Conservation (phyloP, 2,329 filamentous ascomycete species). For the Cercospora sojina region DNA sequence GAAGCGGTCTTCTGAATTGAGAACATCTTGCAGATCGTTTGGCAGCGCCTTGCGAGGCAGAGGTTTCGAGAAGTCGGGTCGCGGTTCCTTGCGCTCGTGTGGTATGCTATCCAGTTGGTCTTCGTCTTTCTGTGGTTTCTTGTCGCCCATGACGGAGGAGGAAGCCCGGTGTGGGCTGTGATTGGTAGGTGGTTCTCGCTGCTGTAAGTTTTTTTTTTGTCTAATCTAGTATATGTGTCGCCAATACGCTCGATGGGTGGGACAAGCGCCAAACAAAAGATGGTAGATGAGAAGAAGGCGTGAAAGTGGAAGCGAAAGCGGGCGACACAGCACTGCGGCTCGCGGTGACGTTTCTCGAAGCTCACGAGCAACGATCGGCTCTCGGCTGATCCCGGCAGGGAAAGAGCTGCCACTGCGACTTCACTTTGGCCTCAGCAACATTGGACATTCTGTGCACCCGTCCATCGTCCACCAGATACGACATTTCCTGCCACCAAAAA, state of each 20-base stretch:
- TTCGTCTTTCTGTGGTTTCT: constrained; percentile 13
- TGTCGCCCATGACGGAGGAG: constrained; percentile 19
- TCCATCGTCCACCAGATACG: constrained; percentile 6
- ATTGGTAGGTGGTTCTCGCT: background rate
- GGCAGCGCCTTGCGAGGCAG: constrained; percentile 54
- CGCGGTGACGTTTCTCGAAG: constrained; percentile 10
- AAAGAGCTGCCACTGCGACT: constrained; percentile 17
- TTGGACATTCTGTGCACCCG: constrained; percentile 11
- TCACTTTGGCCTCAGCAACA: constrained; percentile 19
- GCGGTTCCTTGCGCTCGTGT: constrained; percentile 44
- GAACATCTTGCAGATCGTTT: constrained; percentile 55
- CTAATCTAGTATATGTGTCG: background rate
- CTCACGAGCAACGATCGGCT: background rate
- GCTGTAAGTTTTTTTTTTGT: background rate
- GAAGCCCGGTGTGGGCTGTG: background rate
- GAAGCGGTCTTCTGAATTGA: constrained; percentile 67
- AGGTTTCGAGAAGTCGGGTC: constrained; percentile 50
- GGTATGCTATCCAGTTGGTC: constrained; percentile 40
- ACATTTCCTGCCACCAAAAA: constrained; percentile 8
- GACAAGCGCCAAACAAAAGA: background rate
- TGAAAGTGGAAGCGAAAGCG: background rate
- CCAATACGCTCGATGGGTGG: background rate
- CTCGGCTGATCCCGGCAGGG: constrained; percentile 8
- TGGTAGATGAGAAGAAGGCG: background rate
- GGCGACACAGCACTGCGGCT: background rate